A percentile compares a stretch with the other conserved stretches of the same genome.
Conservation (phyloP, 73 alveolate genomes). For the Tetrahymena borealis region DNA sequence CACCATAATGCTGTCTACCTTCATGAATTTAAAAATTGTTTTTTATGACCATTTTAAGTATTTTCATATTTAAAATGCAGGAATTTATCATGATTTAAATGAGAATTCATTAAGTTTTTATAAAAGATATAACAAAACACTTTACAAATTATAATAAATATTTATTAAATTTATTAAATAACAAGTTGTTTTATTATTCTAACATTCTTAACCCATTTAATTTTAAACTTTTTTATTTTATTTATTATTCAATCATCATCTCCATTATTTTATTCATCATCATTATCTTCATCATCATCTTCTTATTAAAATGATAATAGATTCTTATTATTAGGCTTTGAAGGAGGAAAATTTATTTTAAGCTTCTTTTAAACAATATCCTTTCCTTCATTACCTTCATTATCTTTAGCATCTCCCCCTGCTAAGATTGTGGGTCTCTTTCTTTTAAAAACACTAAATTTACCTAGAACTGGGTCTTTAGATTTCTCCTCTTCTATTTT, state of each 20-base stretch:
- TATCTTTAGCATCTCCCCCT: background rate
- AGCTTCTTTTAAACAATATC: background rate
- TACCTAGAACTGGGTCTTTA: background rate
- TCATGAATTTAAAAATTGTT: too few species aligned
- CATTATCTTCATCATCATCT: background rate
- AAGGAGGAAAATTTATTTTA: background rate
- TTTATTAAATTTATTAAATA: too few species aligned
- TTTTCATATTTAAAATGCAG: too few species aligned
- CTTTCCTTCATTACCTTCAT: background rate
- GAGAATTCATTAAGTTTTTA: too few species aligned
- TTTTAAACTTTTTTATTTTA: background rate
- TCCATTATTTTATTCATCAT: background rate
- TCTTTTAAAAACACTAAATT: background rate
- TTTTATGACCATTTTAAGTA: too few species aligned
- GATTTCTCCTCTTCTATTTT: background rate
- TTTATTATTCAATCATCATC: background rate
- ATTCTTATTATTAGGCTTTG: background rate
- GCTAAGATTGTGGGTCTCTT: background rate
- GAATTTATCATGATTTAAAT: too few species aligned
- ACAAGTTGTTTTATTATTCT: background rate
- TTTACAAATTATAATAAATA: too few species aligned
- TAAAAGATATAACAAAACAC: too few species aligned
- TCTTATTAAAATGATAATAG: background rate
- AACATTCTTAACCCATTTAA: background rate
- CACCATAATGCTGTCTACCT: too few species aligned